Evolutionary conservation across 2,329 filamentous ascomycete genomes (phyloP), one percentile per base, ranked within the genome.

Genomic region (Cladophialophora bantiana): DNA sequence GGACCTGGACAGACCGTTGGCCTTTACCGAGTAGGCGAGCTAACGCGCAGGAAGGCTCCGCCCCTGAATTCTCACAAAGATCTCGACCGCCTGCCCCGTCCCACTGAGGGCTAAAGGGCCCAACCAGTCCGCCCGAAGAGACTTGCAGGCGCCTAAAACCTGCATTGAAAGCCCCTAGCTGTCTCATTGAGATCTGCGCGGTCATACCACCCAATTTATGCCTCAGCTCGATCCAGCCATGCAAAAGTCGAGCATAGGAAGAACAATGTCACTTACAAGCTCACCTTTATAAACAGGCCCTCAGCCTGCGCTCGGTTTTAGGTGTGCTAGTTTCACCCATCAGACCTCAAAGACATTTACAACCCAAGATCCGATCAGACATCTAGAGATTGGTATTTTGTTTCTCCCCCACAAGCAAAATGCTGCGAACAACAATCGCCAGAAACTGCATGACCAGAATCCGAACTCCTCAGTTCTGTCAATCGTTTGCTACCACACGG

Each of bases 381-480:
- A 61, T 15, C 18, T n/a, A 32, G 31, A 53, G 32, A 61, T 48
- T 48, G 45, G 26, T 18, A 61, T 52, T 34, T 40, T 36, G 12
- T 48, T 52, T 12, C 48, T 52, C 20, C 59, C 52, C 26, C n/a
- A 20, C 56, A 48, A 42, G 20, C 50, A 50, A 66, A 54, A 70
- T 70, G 68, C 64, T 70, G 40, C 63, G 68, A 66, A 70, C 68
- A 36, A 60, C 55, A 40, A 70, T 70, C n/a, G 60, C 60, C n/a
- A 66, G 63, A 55, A 54, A 56, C 56, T 68, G 64, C 52, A 64
- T 57, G 55, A 68, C 53, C 57, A 68, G 68, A 32, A 70, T 70
- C 63, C 31, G 36, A 48, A 70, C 68, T n/a, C 68, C 68, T 32
- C 66, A 66, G n/a, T 70, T 70, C 40, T 70, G 68, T 48, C 68